Conservation (phyloP, 768 basidiomycete genomes). For the Udeniomyces megalosporus region DNA sequence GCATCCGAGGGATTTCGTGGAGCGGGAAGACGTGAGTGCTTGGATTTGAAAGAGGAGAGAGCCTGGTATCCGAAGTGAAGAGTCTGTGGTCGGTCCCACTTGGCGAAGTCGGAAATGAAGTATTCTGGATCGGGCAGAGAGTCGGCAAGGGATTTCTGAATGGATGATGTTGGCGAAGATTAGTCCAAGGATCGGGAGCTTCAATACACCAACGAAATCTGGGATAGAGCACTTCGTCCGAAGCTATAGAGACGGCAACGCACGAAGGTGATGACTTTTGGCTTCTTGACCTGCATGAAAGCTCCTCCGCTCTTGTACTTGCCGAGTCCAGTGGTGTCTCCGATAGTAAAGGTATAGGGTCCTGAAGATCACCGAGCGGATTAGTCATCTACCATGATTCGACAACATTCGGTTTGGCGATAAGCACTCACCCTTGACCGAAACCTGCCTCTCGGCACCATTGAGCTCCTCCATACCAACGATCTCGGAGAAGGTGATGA, state of each 20-base stretch:
- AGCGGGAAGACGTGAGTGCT: slow-evolving; percentile 54
- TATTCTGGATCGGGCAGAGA: slow-evolving; percentile 65
- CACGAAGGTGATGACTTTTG: slow-evolving; percentile 86
- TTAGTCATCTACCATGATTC: neutral
- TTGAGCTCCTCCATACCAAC: slow-evolving; percentile 89
- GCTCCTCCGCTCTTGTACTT: slow-evolving; percentile 76
- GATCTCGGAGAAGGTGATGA: slow-evolving; percentile 87
- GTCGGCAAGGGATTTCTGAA: slow-evolving; percentile 81
- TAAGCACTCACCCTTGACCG: slow-evolving; percentile 49
- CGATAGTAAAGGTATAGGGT: slow-evolving; percentile 92
- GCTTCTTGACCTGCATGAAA: slow-evolving; percentile 98
- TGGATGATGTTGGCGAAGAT: neutral
- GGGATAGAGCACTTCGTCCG: too few species aligned
- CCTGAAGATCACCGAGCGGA: slow-evolving; percentile 27
- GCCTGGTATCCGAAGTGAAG: slow-evolving; percentile 93
- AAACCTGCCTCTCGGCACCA: slow-evolving; percentile 71
- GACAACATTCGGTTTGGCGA: too few species aligned
- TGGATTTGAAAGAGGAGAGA: slow-evolving; percentile 52
- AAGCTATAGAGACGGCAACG: slow-evolving; percentile 18
- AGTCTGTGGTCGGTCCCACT: slow-evolving; percentile 79
- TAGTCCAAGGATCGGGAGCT: neutral
- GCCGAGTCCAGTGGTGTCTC: slow-evolving; percentile 64
- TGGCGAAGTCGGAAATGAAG: slow-evolving; percentile 91
- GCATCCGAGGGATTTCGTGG: slow-evolving; percentile 75
- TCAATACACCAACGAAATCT: neutral